Evolutionary conservation across 2,329 filamentous ascomycete species (phyloP), one percentile per base, ranked within the genome.

Genomic region (Chalaropsis ovoidea): DNA sequence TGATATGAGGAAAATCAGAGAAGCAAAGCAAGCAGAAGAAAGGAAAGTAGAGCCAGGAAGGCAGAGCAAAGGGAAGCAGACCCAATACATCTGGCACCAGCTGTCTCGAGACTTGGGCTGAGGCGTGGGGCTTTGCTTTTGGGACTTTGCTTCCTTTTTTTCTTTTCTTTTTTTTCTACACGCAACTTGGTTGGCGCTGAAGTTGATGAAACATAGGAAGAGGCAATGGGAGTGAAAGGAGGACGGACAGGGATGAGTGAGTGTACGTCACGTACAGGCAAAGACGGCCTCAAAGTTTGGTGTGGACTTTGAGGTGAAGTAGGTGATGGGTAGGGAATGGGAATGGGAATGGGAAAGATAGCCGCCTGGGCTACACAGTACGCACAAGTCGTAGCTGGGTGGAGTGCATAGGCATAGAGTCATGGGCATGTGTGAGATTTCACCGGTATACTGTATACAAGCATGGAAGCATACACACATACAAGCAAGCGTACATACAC

Each of bases 161-260:
- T 61, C 8, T 3, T 49, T 19, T 49, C n/a, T n/a, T 49, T 49
- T 45, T 52, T 7, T 7, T 52, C 24, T 24, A 2, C 24, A 19
- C 47, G 24, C 47, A 24, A 24, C 47, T 52, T 52, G 47, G 52
- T 13, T 58, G 52, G 52, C 52, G 52, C 52, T 58, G 52, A 58
- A 31, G 47, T 35, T 35, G 52, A 58, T 58, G 52, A n/a, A 58
- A 58, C 52, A 58, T n/a, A 19, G 52, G 52, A 58, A 58, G 27
- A n/a, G 6, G 27, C 24, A 19, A 56, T 56, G 52, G 52, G 52
- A 58, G 52, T 58, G 24, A 58, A 58, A 58, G 52, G 52, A 58
- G 52, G 3, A 31, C n/a, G 52, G 52, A 35, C 52, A 58, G 24
- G 24, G n/a, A n/a, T n/a, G n/a, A n/a, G n/a, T n/a, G n/a, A 49